phyloP scores from a whole-genome alignment of 2,329 filamentous ascomycete species.

The Amesomyces nigricolor region DNA sequence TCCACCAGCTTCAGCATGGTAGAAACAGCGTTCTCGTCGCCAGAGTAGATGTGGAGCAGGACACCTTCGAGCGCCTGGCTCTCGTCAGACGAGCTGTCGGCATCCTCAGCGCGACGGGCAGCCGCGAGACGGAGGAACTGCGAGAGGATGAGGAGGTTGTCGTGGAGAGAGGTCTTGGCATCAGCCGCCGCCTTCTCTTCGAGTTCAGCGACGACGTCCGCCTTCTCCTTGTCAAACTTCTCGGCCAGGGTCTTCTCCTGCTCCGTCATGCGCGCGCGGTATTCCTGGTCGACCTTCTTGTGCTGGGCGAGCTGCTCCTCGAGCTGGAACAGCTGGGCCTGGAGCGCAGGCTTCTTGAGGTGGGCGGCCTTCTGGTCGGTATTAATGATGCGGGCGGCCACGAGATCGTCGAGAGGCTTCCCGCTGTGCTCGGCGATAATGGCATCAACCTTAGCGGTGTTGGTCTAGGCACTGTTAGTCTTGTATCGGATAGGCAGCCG shows the following conservation, averaged over 20 bases:
- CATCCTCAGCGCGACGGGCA: slow-evolving; percentile 65
- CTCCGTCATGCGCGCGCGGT: slow-evolving; percentile 54
- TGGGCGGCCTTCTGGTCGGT: slow-evolving; percentile 71
- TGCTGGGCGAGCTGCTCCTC: slow-evolving; percentile 71
- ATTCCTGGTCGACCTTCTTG: slow-evolving; percentile 70
- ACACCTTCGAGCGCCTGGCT: slow-evolving; percentile 77
- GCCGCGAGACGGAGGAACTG: slow-evolving; percentile 78
- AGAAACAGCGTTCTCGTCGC: slow-evolving; percentile 66
- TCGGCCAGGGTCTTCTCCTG: slow-evolving; percentile 52
- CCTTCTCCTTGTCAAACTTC: slow-evolving; percentile 49
- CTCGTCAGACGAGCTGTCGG: slow-evolving; percentile 60
- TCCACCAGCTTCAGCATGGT: slow-evolving; percentile 74
- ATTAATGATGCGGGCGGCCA: slow-evolving; percentile 69
- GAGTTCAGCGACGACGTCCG: slow-evolving; percentile 46
- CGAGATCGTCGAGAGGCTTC: slow-evolving; percentile 68
- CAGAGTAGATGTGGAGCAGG: slow-evolving; percentile 71
- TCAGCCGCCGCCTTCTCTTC: slow-evolving; percentile 52
- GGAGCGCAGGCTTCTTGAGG: slow-evolving; percentile 68
- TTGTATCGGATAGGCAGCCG: slow-evolving; percentile 4
- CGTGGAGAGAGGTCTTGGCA: slow-evolving; percentile 51
- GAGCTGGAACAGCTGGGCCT: slow-evolving; percentile 60
- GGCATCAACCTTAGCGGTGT: slow-evolving; percentile 65
- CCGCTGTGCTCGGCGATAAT: slow-evolving; percentile 64
- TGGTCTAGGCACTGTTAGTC: slow-evolving; percentile 43
- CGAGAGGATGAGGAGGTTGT: slow-evolving; percentile 64